Evolutionary conservation across 768 basidiomycete species (phyloP).

Genomic region (Sutorius australiensis): DNA sequence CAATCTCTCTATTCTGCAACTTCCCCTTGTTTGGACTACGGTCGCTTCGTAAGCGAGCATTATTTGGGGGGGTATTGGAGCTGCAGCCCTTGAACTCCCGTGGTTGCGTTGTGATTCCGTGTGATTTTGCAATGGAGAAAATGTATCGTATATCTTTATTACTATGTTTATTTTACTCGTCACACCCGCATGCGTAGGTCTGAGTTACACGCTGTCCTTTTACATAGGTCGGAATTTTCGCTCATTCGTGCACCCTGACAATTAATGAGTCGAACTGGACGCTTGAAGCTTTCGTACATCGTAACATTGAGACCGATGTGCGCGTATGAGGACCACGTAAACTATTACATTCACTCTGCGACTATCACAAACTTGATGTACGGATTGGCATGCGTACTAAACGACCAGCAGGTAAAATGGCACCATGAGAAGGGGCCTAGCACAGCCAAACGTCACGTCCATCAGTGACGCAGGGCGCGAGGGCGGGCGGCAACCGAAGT

Average conservation of each 20-base stretch:
- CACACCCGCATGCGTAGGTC: too few species aligned
- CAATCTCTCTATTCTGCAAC: slow-evolving; percentile 8
- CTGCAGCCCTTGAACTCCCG: background rate
- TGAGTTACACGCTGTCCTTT: background rate
- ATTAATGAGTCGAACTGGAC: too few species aligned
- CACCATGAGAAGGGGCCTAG: background rate
- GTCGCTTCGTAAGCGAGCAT: background rate
- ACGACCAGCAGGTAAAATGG: background rate
- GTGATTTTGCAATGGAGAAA: background rate
- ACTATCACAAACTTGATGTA: too few species aligned
- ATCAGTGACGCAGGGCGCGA: too few species aligned
- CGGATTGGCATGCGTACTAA: too few species aligned
- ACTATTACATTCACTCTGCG: too few species aligned
- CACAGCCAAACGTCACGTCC: too few species aligned
- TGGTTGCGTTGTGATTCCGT: background rate
- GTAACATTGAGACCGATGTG: too few species aligned
- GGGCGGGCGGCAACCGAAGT: background rate
- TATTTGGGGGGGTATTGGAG: background rate
- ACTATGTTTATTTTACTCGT: background rate
- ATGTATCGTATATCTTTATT: background rate
- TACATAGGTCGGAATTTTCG: too few species aligned
- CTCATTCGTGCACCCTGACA: too few species aligned
- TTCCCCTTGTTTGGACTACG: background rate
- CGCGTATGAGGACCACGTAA: too few species aligned
- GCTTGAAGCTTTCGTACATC: too few species aligned